Conservation (phyloP, 2,329 filamentous ascomycete genomes). For the Pseudopyrenochaeta lycopersici region DNA sequence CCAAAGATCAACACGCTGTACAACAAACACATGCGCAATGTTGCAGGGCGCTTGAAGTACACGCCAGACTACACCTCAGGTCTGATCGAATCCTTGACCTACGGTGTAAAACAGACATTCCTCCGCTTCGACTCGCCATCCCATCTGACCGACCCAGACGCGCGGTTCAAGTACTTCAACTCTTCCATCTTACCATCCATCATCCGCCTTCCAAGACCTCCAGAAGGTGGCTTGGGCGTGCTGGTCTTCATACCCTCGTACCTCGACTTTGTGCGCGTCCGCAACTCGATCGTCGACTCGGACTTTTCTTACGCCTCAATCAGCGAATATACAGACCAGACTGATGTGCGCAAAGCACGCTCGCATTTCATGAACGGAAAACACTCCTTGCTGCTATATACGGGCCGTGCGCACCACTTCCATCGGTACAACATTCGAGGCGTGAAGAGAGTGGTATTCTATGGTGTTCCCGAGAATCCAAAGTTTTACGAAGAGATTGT, state of each 20-base stretch:
- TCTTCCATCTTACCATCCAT: constrained; percentile 81
- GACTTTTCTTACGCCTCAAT: constrained; percentile 80
- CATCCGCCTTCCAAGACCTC: constrained; percentile 71
- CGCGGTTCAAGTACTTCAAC: constrained; percentile 90
- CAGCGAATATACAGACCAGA: constrained; percentile 83
- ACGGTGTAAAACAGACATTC: constrained; percentile 86
- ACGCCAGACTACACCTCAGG: constrained; percentile 72
- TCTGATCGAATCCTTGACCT: constrained; percentile 72
- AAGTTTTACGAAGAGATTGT: constrained; percentile 81
- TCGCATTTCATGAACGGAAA: constrained; percentile 87
- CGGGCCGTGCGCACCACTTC: constrained; percentile 96
- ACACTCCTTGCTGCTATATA: constrained; percentile 86
- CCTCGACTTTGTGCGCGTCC: constrained; percentile 91
- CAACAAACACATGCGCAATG: constrained; percentile 79
- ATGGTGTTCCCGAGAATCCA: constrained; percentile 88
- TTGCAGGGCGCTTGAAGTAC: constrained; percentile 79
- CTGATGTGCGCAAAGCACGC: constrained; percentile 82
- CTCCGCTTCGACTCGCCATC: constrained; percentile 80
- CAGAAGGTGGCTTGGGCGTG: constrained; percentile 67
- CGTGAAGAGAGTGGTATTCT: constrained; percentile 85
- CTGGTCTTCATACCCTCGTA: constrained; percentile 93
- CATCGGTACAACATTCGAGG: constrained; percentile 84
- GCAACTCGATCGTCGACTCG: constrained; percentile 88
- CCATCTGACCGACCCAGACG: constrained; percentile 80
- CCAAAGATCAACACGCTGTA: constrained; percentile 86